Percentiles rank a stretch among this genome's conserved stretches.
Evolutionary conservation across 108 stramenopile genomes (phyloP).

Genomic region (Cyclotella choctawhatcheeana): DNA sequence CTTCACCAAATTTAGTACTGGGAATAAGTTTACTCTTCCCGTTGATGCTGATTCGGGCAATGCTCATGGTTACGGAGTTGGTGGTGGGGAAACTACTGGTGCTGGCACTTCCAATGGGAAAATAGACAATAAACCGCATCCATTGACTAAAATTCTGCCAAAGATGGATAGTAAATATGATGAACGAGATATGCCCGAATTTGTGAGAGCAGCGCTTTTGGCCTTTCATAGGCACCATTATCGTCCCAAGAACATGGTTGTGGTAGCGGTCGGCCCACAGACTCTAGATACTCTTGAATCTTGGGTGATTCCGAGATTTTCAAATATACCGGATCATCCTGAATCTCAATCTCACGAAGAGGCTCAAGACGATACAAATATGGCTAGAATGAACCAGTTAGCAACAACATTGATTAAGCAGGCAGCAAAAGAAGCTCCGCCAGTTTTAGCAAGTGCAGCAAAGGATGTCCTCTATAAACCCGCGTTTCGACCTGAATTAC

Average conservation of each 20-base stretch:
- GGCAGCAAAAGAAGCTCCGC: constrained; percentile 76
- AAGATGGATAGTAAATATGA: constrained; percentile 34
- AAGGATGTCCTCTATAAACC: constrained; percentile 47
- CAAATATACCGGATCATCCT: constrained; percentile 56
- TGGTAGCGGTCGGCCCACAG: constrained; percentile 82
- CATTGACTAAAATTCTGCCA: constrained; percentile 20
- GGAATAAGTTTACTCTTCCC: constrained; percentile 72
- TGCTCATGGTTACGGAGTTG: no score
- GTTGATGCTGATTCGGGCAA: constrained; percentile 23
- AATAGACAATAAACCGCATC: constrained; percentile 8
- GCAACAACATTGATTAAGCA: constrained; percentile 58
- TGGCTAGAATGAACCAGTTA: constrained; percentile 33
- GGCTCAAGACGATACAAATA: constrained; percentile 34
- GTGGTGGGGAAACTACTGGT: background rate
- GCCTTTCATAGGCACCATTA: constrained; percentile 87
- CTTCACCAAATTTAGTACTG: constrained; percentile 88
- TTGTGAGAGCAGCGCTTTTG: constrained; percentile 71
- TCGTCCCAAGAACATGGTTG: constrained; percentile 77
- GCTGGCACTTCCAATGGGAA: background rate
- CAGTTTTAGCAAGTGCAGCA: constrained; percentile 28
- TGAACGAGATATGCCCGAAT: constrained; percentile 53
- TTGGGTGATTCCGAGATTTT: constrained; percentile 73
- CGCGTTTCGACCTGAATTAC: constrained; percentile 58
- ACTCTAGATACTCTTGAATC: constrained; percentile 75
- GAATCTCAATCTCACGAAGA: no score